Conservation (phyloP, 352 stramenopile species). For the Phytophthora multivora region DNA sequence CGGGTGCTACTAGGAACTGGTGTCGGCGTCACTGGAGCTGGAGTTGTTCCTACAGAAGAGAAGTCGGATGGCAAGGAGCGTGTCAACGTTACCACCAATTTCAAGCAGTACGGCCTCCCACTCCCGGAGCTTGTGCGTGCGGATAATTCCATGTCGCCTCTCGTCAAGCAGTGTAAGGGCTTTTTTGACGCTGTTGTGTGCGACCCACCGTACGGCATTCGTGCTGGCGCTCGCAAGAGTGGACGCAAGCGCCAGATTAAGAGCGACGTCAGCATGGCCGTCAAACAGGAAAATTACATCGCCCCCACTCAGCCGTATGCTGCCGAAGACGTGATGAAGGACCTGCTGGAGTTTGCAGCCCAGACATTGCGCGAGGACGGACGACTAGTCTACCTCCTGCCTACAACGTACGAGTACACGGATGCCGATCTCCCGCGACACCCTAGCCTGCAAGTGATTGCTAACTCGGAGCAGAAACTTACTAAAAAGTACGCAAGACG, state of each 20-base stretch:
- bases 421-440: slow-evolving; percentile 82
- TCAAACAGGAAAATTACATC: slow-evolving; percentile 93
- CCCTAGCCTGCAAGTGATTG: slow-evolving; percentile 62
- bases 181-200: slow-evolving; percentile 93
- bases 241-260: slow-evolving; percentile 65
- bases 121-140: slow-evolving; percentile 94
- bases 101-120: slow-evolving; percentile 92
- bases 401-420: slow-evolving; percentile 84
- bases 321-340: slow-evolving; percentile 96
- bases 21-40: slow-evolving; percentile 54
- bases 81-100: slow-evolving; percentile 89
- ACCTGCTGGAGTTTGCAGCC: slow-evolving; percentile 94
- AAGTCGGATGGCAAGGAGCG: slow-evolving; percentile 28
- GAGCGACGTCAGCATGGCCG: slow-evolving; percentile 22
- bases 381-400: slow-evolving; percentile 87
- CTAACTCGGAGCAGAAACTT: slow-evolving; percentile 87
- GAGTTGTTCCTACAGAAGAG: slow-evolving; percentile 15
- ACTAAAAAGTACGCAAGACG: slow-evolving; percentile 83
- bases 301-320: slow-evolving; percentile 95
- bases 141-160: slow-evolving; percentile 86
- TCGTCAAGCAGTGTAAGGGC: slow-evolving; percentile 45
- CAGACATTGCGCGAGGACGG: slow-evolving; percentile 75
- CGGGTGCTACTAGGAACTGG: slow-evolving; percentile 93
- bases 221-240: slow-evolving; percentile 93
- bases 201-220: slow-evolving; percentile 94